A percentile compares a stretch with the other conserved stretches of the same genome.
Conservation (phyloP, 2,329 filamentous ascomycete genomes). For the Trichoderma atroviride region DNA sequence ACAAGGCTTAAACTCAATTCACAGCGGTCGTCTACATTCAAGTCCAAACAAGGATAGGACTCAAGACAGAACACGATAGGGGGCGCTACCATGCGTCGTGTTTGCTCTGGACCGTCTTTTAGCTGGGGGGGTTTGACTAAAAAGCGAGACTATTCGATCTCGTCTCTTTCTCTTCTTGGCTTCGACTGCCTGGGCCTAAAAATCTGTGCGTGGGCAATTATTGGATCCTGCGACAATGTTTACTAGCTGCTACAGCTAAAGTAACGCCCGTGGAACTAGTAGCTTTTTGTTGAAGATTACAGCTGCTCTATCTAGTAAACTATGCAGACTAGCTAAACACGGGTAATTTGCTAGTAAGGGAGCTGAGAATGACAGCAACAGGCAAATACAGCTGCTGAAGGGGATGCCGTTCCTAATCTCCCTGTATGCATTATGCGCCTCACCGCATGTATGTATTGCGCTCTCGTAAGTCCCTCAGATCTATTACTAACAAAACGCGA, state of each 20-base stretch:
- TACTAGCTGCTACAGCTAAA: neutral
- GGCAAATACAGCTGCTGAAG: neutral
- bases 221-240: neutral
- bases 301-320: neutral
- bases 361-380: neutral
- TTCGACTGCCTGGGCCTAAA: neutral
- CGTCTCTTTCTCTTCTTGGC: neutral
- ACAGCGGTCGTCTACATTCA: too few relatives aligned
- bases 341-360: neutral
- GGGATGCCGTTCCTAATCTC: neutral
- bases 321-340: neutral
- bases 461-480: neutral
- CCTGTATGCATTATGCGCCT: neutral
- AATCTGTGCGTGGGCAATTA: neutral
- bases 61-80: neutral
- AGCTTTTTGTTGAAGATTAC: neutral
- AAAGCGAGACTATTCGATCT: neutral
- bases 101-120: neutral
- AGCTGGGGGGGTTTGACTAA: neutral
- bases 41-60: neutral
- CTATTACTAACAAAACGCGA: too few relatives aligned
- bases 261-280: neutral
- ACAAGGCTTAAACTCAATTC: neutral
- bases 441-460: neutral
- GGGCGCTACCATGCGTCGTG: neutral